Conservation (phyloP, 1,284 basidiomycete genomes). For the Sanghuangporus sanghuang region DNA sequence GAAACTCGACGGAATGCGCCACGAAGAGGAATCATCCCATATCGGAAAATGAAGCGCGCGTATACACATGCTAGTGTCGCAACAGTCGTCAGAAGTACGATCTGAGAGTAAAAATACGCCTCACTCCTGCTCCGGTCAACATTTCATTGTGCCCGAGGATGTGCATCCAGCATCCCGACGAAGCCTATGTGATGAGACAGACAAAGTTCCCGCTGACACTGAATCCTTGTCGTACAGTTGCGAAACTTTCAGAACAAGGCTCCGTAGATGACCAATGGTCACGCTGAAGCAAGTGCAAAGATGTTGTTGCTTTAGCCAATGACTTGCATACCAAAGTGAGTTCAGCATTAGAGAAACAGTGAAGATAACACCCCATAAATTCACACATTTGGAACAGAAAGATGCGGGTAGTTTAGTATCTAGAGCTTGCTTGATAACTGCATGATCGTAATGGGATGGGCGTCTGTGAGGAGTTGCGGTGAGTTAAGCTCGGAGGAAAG, state of each 20-base stretch:
- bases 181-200: background rate
- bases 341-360: too few species aligned
- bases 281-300: too few species aligned
- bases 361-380: too few species aligned
- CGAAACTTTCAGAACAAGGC: background rate
- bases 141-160: background rate
- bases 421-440: background rate
- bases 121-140: background rate
- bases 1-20: background rate
- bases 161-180: background rate
- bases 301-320: too few species aligned
- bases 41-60: background rate
- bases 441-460: background rate
- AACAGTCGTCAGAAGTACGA: background rate
- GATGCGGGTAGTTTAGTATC: too few species aligned
- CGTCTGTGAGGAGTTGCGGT: background rate
- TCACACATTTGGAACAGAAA: too few species aligned
- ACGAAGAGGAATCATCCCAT: slow-evolving; percentile 4
- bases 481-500: background rate
- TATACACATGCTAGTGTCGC: background rate
- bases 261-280: background rate
- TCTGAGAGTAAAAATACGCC: background rate
- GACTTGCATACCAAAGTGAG: too few species aligned
- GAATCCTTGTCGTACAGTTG: background rate
- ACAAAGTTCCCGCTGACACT: background rate